phyloP scores from a whole-genome alignment of 352 stramenopile species.

The Globisporangium cederbergense region DNA sequence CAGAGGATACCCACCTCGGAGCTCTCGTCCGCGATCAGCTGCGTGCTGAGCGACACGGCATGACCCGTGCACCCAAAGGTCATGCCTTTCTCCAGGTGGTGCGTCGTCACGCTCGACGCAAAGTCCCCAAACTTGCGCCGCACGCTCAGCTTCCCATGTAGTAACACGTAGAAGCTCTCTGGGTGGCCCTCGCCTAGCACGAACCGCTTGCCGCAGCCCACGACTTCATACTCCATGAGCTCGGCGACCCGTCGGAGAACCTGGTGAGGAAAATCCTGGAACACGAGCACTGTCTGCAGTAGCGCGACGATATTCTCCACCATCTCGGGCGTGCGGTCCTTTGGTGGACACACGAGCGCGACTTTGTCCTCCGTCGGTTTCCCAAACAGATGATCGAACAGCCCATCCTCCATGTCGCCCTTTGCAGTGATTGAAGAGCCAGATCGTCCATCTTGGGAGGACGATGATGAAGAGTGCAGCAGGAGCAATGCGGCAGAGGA shows the following conservation, averaged over 20 bases:
- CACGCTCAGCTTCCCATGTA: conserved; percentile 54
- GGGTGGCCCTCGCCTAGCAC: conserved; percentile 50
- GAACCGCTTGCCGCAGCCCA: conserved; percentile 60
- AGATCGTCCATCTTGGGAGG: not conserved
- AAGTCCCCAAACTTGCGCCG: conserved; percentile 60
- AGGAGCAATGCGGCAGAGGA: conserved; percentile 10
- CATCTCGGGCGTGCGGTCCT: conserved; percentile 39
- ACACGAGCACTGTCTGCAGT: conserved; percentile 58
- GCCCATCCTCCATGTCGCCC: conserved; percentile 49
- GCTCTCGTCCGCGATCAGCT: conserved; percentile 62
- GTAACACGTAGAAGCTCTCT: conserved; percentile 65
- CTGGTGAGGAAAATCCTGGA: conserved; percentile 54
- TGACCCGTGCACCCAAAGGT: conserved; percentile 64
- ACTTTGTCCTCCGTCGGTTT: conserved; percentile 63
- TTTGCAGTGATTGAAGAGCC: conserved; percentile 3
- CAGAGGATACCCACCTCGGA: conserved; percentile 67
- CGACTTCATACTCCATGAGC: conserved; percentile 65
- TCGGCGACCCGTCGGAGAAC: conserved; percentile 40
- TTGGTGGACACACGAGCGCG: conserved; percentile 44
- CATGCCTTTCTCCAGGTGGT: conserved; percentile 51
- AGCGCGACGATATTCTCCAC: conserved; percentile 41
- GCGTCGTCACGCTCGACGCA: conserved; percentile 54
- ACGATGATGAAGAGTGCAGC: conserved; percentile 5
- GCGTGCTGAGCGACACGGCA: conserved; percentile 36
- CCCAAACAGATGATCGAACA: conserved; percentile 68